Percentiles rank a stretch among this genome's conserved stretches.
Conservation (phyloP, 129 eudicot species). For the Flaveria sonorensis region DNA sequence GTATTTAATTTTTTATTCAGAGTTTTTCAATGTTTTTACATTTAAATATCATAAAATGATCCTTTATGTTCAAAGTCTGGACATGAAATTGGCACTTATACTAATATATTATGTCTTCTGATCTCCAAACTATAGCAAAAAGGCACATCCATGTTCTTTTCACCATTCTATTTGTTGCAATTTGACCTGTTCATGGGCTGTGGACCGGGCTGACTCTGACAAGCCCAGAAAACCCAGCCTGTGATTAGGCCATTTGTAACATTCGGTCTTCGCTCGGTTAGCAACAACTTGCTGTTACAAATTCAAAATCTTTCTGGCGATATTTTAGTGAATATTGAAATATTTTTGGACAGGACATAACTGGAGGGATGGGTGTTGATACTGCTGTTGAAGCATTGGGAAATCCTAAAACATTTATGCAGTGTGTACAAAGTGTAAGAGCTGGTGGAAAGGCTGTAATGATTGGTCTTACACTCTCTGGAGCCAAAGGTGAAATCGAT, state of each 20-base stretch:
- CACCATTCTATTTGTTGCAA: neutral
- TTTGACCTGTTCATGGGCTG: neutral
- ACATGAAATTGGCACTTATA: neutral
- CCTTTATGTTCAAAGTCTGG: neutral
- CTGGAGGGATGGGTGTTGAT: conserved; percentile 96
- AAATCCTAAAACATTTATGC: conserved; percentile 77
- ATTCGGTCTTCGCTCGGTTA: neutral
- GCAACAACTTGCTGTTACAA: too few relatives aligned
- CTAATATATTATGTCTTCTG: neutral
- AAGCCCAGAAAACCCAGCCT: neutral
- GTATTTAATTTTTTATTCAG: neutral
- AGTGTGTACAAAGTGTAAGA: conserved; percentile 84
- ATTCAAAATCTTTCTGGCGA: neutral
- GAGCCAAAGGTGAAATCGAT: conserved; percentile 91
- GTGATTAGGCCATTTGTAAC: neutral
- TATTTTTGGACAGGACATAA: conserved; percentile 65
- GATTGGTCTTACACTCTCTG: conserved; percentile 89
- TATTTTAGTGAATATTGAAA: neutral
- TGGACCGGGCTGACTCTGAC: neutral
- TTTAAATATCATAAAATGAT: neutral
- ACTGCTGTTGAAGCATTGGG: conserved; percentile 92
- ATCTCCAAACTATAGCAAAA: neutral
- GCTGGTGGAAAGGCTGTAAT: conserved; percentile 99
- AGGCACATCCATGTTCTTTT: neutral
- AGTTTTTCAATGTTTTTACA: neutral